phyloP scores from a whole-genome alignment of 768 basidiomycete species.

The Agaricus subrufescens region DNA sequence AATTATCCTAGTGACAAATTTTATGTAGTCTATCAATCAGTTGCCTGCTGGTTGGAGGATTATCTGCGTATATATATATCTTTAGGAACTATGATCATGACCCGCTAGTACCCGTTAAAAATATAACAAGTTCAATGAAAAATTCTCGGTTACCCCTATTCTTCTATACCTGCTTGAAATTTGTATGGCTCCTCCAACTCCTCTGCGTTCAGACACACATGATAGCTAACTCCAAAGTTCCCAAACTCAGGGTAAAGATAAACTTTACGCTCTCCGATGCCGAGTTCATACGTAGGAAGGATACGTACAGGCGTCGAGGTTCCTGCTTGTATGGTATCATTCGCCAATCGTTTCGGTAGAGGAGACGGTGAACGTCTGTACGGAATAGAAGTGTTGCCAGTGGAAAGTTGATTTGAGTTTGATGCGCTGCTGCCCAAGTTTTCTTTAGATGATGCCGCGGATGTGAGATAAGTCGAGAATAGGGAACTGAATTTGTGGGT shows the following conservation, averaged over 20 bases:
- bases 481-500: neutral
- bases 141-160: neutral
- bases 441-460: neutral
- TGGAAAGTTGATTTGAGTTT: too few relatives aligned
- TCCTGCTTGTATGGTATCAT: too few relatives aligned
- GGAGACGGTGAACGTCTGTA: neutral
- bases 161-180: neutral
- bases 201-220: neutral
- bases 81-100: neutral
- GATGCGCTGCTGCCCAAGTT: too few relatives aligned
- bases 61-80: neutral
- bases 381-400: neutral
- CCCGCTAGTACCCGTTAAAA: neutral
- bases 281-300: neutral
- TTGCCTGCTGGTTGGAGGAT: neutral
- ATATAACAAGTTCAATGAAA: neutral
- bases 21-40: neutral
- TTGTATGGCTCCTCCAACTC: slow-evolving; percentile 6
- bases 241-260: slow-evolving; percentile 5
- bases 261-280: neutral
- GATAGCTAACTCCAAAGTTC: neutral
- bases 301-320: neutral
- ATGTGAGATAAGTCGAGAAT: neutral
- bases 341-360: neutral
- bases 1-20: neutral